Evolutionary conservation across 2,329 filamentous ascomycete genomes (phyloP), one percentile per base, ranked within the genome.

Genomic region (Fusarium dlaminii): DNA sequence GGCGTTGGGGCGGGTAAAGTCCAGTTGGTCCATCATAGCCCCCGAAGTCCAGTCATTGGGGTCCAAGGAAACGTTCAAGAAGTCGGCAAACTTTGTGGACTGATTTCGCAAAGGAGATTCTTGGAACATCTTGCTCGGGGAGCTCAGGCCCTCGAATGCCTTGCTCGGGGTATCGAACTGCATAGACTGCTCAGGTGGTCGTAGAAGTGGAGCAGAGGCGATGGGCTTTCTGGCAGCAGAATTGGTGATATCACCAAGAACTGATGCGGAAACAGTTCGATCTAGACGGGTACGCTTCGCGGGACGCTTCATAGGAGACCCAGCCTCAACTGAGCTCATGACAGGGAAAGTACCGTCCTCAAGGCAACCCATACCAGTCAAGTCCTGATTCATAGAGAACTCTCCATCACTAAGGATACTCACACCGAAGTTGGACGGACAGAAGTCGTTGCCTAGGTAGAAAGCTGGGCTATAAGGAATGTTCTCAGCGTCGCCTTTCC

Each of bases 231-330:
- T 87, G 67, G 86, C 83, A 3, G 84, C 82, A 8, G 84, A 84
- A 73, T 88, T 88, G 27, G 88, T 89, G 59, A 91, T 85, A 54
- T 93, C 90, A 46, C 87, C 86, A 29, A 94, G 85, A 17, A 90
- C 88, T 66, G 89, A 90, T 14, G 88, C 86, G 9, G 91, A 92
- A 49, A 87, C 87, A 12, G 91, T 88, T 68, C 92, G 89, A 74
- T 92, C 91, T 22, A 92, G 80, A 51, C 90, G 89, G 58, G 87
- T 86, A 75, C 91, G 90, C 81, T 84, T 88, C 14, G 83, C 84
- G 8, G 89, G 88, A 63, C 88, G 88, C 84, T 94, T 94, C 66
- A 90, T 84, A 2, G 93, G 93, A 17, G 92, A 94, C 5, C 91
- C 90, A 56, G 84, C 85, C 39, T 88, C 86, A 12, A 84, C 82